phyloP scores from a whole-genome alignment of 2,329 filamentous ascomycete genomes.

The Hymenotorrendiella dingleyae region DNA sequence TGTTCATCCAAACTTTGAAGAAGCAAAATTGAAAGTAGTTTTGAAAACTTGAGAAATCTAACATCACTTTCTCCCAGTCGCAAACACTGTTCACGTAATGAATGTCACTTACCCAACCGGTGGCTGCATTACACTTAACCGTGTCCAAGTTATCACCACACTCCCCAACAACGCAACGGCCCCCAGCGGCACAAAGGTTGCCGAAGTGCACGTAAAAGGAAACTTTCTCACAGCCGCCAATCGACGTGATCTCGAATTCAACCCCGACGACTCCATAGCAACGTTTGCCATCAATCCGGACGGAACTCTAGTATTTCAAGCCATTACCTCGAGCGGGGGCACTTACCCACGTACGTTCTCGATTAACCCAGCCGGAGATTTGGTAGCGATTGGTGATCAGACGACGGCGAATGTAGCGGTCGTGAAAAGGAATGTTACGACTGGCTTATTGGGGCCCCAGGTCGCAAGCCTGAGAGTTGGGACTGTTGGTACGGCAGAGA shows the following conservation, averaged over 20 bases:
- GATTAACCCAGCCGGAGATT: conserved; percentile 36
- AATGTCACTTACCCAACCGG: conserved; percentile 32
- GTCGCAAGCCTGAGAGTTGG: conserved; percentile 38
- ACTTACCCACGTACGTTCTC: conserved; percentile 39
- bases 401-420: conserved; percentile 36
- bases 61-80: too few relatives aligned
- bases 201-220: conserved; percentile 47
- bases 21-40: too few relatives aligned
- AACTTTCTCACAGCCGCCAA: conserved; percentile 56
- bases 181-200: conserved; percentile 44
- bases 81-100: conserved; percentile 35
- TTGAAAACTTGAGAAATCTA: too few relatives aligned
- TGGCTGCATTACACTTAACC: conserved; percentile 41
- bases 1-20: too few relatives aligned
- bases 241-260: conserved; percentile 53
- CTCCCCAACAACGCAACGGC: conserved; percentile 38
- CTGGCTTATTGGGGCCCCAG: conserved; percentile 35
- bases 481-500: conserved; percentile 34
- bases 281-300: conserved; percentile 33
- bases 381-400: conserved; percentile 41
- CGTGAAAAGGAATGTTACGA: conserved; percentile 34
- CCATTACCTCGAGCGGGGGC: conserved; percentile 39
- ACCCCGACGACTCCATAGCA: conserved; percentile 41
- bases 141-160: conserved; percentile 41
- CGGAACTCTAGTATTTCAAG: conserved; percentile 35